These are phyloP conservation scores for Albatrellus ellisii DNA, from an alignment of 768 basidiomycete species.

Conservation along the genomic window DNA sequence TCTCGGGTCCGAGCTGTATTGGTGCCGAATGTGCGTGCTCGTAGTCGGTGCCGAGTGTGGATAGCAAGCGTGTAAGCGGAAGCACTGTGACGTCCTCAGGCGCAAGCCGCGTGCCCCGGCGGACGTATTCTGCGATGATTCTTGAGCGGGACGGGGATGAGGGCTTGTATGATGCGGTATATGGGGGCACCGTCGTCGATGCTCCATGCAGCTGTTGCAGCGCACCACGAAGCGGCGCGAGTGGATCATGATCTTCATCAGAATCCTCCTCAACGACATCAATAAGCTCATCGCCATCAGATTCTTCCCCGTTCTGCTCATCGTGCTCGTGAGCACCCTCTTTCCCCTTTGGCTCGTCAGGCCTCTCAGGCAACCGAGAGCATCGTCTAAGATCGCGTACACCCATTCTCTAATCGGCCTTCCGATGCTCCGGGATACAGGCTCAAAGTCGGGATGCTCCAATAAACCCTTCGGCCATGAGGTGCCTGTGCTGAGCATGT, in stretches of 20 bases:
- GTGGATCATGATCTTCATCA: slow-evolving; percentile 38
- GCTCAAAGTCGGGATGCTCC: slow-evolving; percentile 65
- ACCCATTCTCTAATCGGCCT: slow-evolving; percentile 50
- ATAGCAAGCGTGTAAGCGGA: slow-evolving; percentile 33
- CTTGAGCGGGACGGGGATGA: slow-evolving; percentile 16
- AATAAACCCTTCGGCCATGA: slow-evolving; percentile 66
- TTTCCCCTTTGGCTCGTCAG: slow-evolving; percentile 14
- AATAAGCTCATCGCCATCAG: slow-evolving; percentile 46
- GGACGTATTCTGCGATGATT: slow-evolving; percentile 41
- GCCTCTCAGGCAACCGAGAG: slow-evolving; percentile 35
- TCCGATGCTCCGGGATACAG: slow-evolving; percentile 48
- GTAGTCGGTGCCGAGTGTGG: slow-evolving; percentile 15
- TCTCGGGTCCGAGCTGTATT: slow-evolving; percentile 34
- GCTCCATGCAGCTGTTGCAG: slow-evolving; percentile 37
- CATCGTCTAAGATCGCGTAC: slow-evolving; percentile 56
- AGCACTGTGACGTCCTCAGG: slow-evolving; percentile 42
- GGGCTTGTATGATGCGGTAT: slow-evolving; percentile 25
- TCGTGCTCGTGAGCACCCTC: slow-evolving; percentile 17
- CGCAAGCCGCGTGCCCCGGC: slow-evolving; percentile 55
- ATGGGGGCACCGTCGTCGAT: slow-evolving; percentile 15
- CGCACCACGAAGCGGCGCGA: slow-evolving; percentile 60
- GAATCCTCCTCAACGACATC: slow-evolving; percentile 56
- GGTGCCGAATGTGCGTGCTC: slow-evolving; percentile 21
- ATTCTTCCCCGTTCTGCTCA: slow-evolving; percentile 17
- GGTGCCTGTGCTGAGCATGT: slow-evolving; percentile 47